Evolutionary conservation across 192 early-diverging fungal species (phyloP), one percentile per base, ranked within the genome.

Genomic region (Umbelopsis sp.): DNA sequence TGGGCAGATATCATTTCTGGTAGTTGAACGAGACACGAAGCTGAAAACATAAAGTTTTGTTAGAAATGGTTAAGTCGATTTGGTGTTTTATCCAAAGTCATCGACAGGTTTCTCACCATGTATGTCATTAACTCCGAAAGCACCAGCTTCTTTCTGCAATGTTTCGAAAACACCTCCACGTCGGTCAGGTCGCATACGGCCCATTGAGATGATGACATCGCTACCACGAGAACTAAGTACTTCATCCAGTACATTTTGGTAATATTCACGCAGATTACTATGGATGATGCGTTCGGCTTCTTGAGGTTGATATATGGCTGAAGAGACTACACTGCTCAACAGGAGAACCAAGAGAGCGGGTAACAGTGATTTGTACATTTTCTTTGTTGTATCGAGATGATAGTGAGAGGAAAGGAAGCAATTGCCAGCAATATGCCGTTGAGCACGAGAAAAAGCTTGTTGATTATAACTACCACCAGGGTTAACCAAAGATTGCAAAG

Each of bases 391-490:
- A 62, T 62, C 5, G 31, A 31, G 32, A 20, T 29, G 31, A 34
- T 17, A 49, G 56, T 34, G 56, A 62, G 56, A 62, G 56, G 56
- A 62, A 62, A 62, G 56, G 56, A 62, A 62, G 56, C 56, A 62
- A 62, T 62, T 62, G 56, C 56, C 56, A 32, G 56, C 56, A 62
- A 62, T 62, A 12, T 62, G 56, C 56, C 31, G 56, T 32, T 62
- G 56, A 62, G 56, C 56, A 34, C 10, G 11, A 62, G 11, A 62
- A 29, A 17, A 62, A 5, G 31, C 17, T 62, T 29, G 16, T 62
- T 20, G 26, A 12, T 34, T 62, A 62, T 62, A 62, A 31, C 52
- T 62, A 62, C 56, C 56, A 62, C 56, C 56, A 62, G 56, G 56
- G 56, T 62, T 62, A 29, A 62, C 56, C 31, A 34, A 34, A 62